Evolutionary conservation across 345 rosid genomes (phyloP).

Genomic region (Citrus hindsii): DNA sequence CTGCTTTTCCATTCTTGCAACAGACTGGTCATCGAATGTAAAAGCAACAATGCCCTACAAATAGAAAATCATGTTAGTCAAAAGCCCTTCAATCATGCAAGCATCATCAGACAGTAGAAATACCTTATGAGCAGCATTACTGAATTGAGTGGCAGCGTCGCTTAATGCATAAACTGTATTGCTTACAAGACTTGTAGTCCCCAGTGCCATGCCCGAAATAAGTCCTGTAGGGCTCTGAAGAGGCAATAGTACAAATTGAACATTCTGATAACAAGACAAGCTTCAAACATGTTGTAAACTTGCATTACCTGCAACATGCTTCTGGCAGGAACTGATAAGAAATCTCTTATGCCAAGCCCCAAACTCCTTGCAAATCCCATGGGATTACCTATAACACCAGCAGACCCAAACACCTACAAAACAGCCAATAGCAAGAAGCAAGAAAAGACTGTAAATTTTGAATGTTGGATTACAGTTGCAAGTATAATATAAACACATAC

Average conservation of each 20-base stretch:
- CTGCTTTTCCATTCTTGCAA: constrained; percentile 73
- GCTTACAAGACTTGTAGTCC: constrained; percentile 86
- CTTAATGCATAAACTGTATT: constrained; percentile 90
- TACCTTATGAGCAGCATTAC: constrained; percentile 99
- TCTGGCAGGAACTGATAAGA: constrained; percentile 82
- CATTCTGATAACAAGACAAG: background rate
- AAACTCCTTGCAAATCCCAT: constrained; percentile 94
- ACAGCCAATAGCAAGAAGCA: constrained; percentile 10
- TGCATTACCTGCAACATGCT: constrained; percentile 62
- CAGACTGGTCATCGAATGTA: constrained; percentile 87
- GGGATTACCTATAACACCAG: constrained; percentile 97
- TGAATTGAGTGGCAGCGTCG: constrained; percentile 95
- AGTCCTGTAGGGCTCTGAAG: constrained; percentile 85
- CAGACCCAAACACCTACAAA: constrained; percentile 88
- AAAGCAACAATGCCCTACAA: constrained; percentile 90
- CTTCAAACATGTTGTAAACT: background rate
- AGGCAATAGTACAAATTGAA: constrained; percentile 14
- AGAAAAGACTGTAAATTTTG: background rate
- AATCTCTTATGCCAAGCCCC: constrained; percentile 84
- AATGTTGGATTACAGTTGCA: background rate
- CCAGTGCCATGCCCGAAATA: constrained; percentile 87
- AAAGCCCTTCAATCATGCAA: constrained; percentile 1
- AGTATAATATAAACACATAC: background rate
- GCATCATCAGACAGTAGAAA: constrained; percentile 11
- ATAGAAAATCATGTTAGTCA: constrained; percentile 9